Base-by-base conservation (phyloP, 2,329 filamentous ascomycete species). In the Pochonia chlamydosporia region DNA sequence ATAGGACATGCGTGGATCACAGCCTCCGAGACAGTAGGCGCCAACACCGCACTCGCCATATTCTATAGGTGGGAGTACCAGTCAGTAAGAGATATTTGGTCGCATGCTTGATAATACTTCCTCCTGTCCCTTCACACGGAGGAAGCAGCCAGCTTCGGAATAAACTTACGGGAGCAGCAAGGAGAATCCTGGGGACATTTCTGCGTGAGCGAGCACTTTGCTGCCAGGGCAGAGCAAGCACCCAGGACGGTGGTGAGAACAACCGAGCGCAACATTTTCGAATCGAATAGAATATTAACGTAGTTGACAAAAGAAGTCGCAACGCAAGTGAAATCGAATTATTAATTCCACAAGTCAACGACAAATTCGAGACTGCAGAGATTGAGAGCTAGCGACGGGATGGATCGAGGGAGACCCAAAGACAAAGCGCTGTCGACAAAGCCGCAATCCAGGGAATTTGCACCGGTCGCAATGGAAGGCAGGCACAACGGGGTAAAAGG, bases 1-100 rank as follows among this genome's bases (percentile, higher is more conserved):
- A 72, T 84, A 87, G 41, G 92, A 97, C 70, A 84, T 85, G 62
- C 83, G 79, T 26, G 90, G 88, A 64, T 97, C 92, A 73, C 93
- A 99, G 53, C 93, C 93, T 59, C 93, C 93, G 18, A 99, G 81
- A 63, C 93, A 99, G 78, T 87, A 97, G 47, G 91, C 93, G 60
- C 93, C 93, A 47, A 90, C 82, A 71, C 92, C 93, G 62, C 93
- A 97, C 67, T 92, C 77, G 59, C 89, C 89, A 68, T 96, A 97
- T 69, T 93, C 89, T 95, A 60, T 43, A 6, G 16, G 11, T 11
- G 11, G 20, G 57, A 36, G 16, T 18, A 26, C 20, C 28, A 11
- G 49, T 61, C 45, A 59, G 54, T 49, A 39, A 39, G n/a, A 44
- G 37, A 23, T 24, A 37, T 28, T 9, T 24, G 40, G 40, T 9